Evolutionary conservation across 768 basidiomycete genomes (phyloP).

Genomic region (Tulasnella sp.): DNA sequence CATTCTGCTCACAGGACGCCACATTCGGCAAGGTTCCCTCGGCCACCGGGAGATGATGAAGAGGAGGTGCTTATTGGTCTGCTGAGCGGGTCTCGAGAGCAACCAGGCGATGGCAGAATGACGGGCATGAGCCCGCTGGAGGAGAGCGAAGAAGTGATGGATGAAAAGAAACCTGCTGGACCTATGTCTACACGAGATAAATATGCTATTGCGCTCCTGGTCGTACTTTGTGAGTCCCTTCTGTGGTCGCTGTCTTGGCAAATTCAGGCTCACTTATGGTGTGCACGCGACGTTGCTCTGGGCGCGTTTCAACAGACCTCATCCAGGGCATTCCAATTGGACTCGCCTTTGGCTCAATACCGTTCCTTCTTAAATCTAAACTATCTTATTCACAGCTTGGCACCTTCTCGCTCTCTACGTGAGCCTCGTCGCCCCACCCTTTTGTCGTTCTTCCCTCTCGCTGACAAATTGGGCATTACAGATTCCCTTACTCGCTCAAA

Average conservation of each 20-base stretch:
- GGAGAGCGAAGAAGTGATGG: conserved; percentile 6
- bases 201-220: conserved; percentile 69
- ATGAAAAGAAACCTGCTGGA: conserved; percentile 18
- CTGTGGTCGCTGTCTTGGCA: background rate
- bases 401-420: conserved; percentile 77
- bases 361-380: conserved; percentile 90
- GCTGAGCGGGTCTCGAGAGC: background rate
- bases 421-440: conserved; percentile 19
- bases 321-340: conserved; percentile 83
- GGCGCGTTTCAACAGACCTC: conserved; percentile 26
- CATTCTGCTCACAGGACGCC: conserved; percentile 3
- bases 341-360: conserved; percentile 58
- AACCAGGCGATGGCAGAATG: conserved; percentile 2
- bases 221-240: conserved; percentile 66
- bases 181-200: conserved; percentile 63
- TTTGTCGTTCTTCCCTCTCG: background rate
- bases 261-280: background rate
- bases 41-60: background rate
- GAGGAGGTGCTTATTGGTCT: conserved; percentile 12
- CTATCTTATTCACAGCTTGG: conserved; percentile 95
- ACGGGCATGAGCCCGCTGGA: background rate
- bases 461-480: conserved; percentile 23
- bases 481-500: conserved; percentile 82
- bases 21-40: background rate
- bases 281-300: background rate